Percentiles rank a stretch among this genome's conserved stretches.
phyloP scores from a whole-genome alignment of 2,329 filamentous ascomycete genomes.

The Seiridium cupressi region DNA sequence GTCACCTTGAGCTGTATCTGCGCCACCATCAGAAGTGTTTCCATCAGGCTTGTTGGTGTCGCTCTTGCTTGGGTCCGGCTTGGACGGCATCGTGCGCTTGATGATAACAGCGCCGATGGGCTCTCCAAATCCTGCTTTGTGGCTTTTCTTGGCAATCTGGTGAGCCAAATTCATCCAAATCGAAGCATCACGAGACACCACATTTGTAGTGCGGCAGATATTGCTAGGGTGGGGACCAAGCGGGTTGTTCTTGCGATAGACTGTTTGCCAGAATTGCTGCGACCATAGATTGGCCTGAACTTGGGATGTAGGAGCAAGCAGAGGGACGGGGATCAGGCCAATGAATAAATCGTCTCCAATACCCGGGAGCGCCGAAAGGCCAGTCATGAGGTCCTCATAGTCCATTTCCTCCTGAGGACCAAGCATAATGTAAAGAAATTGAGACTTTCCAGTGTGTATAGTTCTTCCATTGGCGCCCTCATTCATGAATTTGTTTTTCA shows the following conservation, averaged over 20 bases:
- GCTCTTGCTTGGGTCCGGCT: constrained; percentile 15
- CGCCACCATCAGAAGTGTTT: constrained; percentile 1
- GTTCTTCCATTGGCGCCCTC: constrained; percentile 51
- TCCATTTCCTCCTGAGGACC: constrained; percentile 51
- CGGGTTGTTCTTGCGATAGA: constrained; percentile 85
- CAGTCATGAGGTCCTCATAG: constrained; percentile 48
- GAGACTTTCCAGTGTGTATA: constrained; percentile 59
- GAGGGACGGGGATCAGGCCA: constrained; percentile 65
- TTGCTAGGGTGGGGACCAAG: constrained; percentile 80
- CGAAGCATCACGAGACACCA: constrained; percentile 62
- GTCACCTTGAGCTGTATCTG: constrained; percentile 5
- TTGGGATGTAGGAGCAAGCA: constrained; percentile 71
- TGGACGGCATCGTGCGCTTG: constrained; percentile 45
- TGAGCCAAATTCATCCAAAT: constrained; percentile 69
- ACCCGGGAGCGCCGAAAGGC: constrained; percentile 47
- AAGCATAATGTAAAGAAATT: constrained; percentile 58
- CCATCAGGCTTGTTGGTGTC: constrained; percentile 7
- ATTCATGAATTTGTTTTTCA: constrained; percentile 62
- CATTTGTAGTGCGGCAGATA: constrained; percentile 66
- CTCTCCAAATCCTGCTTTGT: constrained; percentile 60
- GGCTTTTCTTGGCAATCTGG: constrained; percentile 59
- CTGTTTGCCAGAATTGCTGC: constrained; percentile 75
- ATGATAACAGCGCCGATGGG: constrained; percentile 74
- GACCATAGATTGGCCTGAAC: constrained; percentile 75
- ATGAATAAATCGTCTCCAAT: constrained; percentile 55